Percentiles rank a stretch among this genome's conserved stretches.
phyloP scores from a whole-genome alignment of 2,329 filamentous ascomycete species.

The Cladosporium sp. region DNA sequence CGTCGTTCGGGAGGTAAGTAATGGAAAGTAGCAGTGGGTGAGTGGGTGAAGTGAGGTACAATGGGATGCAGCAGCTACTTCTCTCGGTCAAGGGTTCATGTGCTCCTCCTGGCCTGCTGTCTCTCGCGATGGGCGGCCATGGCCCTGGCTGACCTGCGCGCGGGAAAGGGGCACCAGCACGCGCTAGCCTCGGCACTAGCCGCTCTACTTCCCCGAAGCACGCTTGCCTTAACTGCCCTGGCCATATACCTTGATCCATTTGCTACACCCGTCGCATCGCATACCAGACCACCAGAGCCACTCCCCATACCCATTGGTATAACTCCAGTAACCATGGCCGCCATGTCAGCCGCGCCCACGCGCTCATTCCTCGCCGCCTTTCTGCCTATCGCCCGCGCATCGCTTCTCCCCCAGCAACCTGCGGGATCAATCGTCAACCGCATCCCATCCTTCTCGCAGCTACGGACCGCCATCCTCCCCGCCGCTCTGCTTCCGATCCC shows the following conservation, averaged over 20 bases:
- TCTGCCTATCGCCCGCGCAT: slow-evolving; percentile 46
- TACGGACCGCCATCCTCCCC: slow-evolving; percentile 49
- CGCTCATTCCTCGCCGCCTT: slow-evolving; percentile 46
- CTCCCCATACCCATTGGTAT: not conserved
- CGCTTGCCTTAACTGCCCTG: not conserved
- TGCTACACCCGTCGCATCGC: not conserved
- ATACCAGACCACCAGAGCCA: slow-evolving; percentile 3
- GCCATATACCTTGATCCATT: not conserved
- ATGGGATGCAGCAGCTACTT: not conserved
- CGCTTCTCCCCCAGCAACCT: slow-evolving; percentile 33
- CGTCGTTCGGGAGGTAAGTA: slow-evolving; percentile 2
- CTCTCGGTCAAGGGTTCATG: slow-evolving; percentile 6
- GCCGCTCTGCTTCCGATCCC: slow-evolving; percentile 61
- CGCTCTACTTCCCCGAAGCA: not conserved
- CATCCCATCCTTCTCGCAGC: slow-evolving; percentile 40
- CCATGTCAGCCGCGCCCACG: slow-evolving; percentile 32
- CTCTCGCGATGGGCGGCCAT: not conserved
- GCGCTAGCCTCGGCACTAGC: not conserved
- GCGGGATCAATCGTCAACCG: slow-evolving; percentile 42
- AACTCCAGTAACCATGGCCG: slow-evolving; percentile 29
- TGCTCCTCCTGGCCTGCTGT: not conserved
- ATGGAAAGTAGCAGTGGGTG: slow-evolving; percentile 6
- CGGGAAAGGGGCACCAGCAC: not conserved
- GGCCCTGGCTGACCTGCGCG: not conserved
- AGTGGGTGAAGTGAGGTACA: slow-evolving; percentile 14